phyloP scores from a whole-genome alignment of 1,284 basidiomycete genomes.

The Xerocomus minutiporus region DNA sequence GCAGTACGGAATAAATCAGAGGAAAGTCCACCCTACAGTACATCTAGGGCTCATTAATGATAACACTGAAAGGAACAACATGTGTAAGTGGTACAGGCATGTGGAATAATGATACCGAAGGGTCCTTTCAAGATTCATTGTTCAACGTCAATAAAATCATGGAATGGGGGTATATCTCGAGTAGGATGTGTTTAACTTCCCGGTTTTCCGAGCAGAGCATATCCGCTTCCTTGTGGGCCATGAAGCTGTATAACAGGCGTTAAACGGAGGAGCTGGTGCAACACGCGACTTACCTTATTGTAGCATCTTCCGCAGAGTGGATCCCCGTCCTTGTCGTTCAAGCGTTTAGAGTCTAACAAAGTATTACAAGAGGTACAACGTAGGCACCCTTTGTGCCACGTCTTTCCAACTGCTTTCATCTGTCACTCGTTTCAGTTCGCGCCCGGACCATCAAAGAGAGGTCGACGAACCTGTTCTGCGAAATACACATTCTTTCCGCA shows the following conservation, averaged over 20 bases:
- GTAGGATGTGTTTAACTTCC: conserved; percentile 32
- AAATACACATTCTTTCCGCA: conserved; percentile 60
- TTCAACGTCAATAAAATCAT: conserved; percentile 4
- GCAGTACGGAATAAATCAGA: conserved; percentile 1
- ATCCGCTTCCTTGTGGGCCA: conserved; percentile 69
- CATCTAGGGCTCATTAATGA: conserved; percentile 10
- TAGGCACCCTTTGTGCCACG: conserved; percentile 71
- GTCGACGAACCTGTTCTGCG: conserved; percentile 50
- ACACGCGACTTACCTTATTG: conserved; percentile 51
- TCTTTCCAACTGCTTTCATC: conserved; percentile 73
- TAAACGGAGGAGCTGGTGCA: conserved; percentile 1
- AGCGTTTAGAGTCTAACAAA: conserved; percentile 57
- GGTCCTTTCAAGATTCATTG: conserved; percentile 11
- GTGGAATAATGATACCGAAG: conserved; percentile 25
- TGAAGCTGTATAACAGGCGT: conserved; percentile 36
- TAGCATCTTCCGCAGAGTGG: conserved; percentile 70
- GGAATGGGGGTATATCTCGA: background rate
- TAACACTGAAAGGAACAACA: conserved; percentile 11
- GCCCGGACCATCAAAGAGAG: background rate
- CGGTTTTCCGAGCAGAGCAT: conserved; percentile 66
- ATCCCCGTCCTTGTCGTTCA: conserved; percentile 69
- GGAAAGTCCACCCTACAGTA: conserved; percentile 12
- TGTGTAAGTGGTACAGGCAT: conserved; percentile 20
- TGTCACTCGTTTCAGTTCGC: conserved; percentile 19
- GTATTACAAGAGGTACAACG: conserved; percentile 67